These are phyloP conservation scores for Hordeum marinum DNA, from an alignment of 176 grass and related monocot species.

Conservation along the genomic window DNA sequence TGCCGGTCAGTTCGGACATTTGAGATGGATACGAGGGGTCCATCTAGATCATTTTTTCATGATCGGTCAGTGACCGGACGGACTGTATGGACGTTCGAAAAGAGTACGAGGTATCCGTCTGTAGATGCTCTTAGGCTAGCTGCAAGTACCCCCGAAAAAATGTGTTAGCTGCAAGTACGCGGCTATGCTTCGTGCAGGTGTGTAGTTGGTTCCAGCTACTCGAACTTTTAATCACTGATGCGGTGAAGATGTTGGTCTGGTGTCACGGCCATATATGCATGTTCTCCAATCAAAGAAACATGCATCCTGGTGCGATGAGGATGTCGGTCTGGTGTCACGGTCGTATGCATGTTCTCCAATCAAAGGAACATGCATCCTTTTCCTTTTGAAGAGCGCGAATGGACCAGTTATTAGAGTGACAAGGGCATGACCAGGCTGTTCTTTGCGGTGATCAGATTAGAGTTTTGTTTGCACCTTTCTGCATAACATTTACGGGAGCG, in stretches of 20 bases:
- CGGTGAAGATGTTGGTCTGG: neutral
- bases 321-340: neutral
- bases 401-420: neutral
- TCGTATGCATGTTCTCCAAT: neutral
- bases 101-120: too few relatives aligned
- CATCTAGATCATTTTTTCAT: too few relatives aligned
- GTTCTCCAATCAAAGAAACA: neutral
- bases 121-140: slow-evolving; percentile 8
- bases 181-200: neutral
- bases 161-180: neutral
- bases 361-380: neutral
- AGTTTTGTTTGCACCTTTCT: too few relatives aligned
- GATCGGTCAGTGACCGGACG: too few relatives aligned
- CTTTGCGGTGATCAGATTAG: neutral
- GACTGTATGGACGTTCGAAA: too few relatives aligned
- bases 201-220: neutral
- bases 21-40: too few relatives aligned
- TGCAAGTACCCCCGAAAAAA: too few relatives aligned
- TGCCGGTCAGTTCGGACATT: too few relatives aligned
- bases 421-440: neutral
- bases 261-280: neutral
- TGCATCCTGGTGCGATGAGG: neutral
- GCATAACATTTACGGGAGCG: too few relatives aligned
- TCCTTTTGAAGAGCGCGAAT: neutral
- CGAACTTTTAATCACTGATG: neutral